Percentiles rank a stretch among this genome's conserved stretches.
These are phyloP conservation scores for Rhododendron griersonianum DNA, from an alignment of 148 eudicot genomes.

Conservation along the genomic window DNA sequence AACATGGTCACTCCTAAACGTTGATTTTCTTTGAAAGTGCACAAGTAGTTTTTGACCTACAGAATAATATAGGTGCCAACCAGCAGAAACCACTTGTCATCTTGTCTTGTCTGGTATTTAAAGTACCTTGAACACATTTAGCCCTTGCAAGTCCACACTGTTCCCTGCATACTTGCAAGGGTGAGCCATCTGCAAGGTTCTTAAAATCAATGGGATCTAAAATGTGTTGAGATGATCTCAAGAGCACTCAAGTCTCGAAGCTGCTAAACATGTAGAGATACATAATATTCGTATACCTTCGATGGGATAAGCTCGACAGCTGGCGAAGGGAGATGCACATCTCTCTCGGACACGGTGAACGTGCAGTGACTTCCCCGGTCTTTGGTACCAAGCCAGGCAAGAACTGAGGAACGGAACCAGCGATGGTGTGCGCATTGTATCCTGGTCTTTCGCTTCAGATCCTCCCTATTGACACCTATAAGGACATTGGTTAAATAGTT, in stretches of 20 bases:
- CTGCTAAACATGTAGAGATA: background rate
- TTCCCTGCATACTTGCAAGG: slow-evolving; percentile 57
- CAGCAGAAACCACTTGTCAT: background rate
- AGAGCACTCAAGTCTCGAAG: background rate
- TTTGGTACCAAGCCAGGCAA: slow-evolving; percentile 49
- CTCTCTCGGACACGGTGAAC: slow-evolving; percentile 46
- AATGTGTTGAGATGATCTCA: background rate
- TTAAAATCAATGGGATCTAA: background rate
- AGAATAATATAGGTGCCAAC: background rate
- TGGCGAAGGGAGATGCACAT: slow-evolving; percentile 52
- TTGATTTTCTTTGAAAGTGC: background rate
- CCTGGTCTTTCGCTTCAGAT: slow-evolving; percentile 12
- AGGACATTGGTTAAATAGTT: background rate
- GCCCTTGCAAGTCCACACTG: slow-evolving; percentile 44
- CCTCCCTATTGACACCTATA: background rate
- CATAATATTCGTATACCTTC: slow-evolving; percentile 31
- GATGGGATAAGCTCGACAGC: slow-evolving; percentile 77
- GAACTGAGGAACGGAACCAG: slow-evolving; percentile 51
- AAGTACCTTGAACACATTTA: slow-evolving; percentile 51
- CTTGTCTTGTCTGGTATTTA: background rate
- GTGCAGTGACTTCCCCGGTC: slow-evolving; percentile 47
- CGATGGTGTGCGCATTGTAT: slow-evolving; percentile 65
- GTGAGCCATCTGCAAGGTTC: slow-evolving; percentile 33
- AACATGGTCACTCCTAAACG: background rate
- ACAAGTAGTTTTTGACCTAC: background rate